These are phyloP conservation scores for Phyllosticta ampelicida DNA, from an alignment of 2,329 filamentous ascomycete species.

Conservation along the genomic window DNA sequence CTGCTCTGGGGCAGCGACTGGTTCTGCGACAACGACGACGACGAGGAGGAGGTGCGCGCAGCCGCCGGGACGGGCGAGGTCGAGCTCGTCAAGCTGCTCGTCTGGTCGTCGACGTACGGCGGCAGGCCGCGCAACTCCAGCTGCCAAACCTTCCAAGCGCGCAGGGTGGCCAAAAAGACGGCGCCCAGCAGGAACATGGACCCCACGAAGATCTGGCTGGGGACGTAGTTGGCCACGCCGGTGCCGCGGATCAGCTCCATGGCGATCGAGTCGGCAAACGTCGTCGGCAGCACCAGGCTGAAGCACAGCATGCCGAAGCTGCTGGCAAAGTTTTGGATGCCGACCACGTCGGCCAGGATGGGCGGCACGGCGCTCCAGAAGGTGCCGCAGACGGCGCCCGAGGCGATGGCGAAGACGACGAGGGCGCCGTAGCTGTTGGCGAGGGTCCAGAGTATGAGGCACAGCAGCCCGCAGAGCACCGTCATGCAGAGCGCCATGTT, in stretches of 20 bases:
- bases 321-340: slow-evolving; percentile 16
- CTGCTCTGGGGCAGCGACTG: background rate
- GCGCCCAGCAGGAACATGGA: slow-evolving; percentile 3
- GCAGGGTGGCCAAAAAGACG: background rate
- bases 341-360: slow-evolving; percentile 18
- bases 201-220: slow-evolving; percentile 4
- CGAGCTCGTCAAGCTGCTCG: background rate
- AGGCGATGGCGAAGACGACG: slow-evolving; percentile 33
- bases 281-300: slow-evolving; percentile 16
- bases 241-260: slow-evolving; percentile 14
- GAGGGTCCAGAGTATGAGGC: slow-evolving; percentile 39
- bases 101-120: background rate
- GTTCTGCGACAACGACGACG: no score
- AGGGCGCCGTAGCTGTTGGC: slow-evolving; percentile 32
- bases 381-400: slow-evolving; percentile 36
- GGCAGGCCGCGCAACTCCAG: background rate
- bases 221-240: background rate
- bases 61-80: background rate
- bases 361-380: slow-evolving; percentile 32
- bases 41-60: no score
- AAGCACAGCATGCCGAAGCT: slow-evolving; percentile 19
- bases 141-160: slow-evolving; percentile 9
- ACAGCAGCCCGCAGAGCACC: slow-evolving; percentile 18
- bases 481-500: slow-evolving; percentile 33
- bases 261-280: slow-evolving; percentile 19